phyloP scores from a whole-genome alignment of 768 basidiomycete species.

The Xanthoconium purpureum region DNA sequence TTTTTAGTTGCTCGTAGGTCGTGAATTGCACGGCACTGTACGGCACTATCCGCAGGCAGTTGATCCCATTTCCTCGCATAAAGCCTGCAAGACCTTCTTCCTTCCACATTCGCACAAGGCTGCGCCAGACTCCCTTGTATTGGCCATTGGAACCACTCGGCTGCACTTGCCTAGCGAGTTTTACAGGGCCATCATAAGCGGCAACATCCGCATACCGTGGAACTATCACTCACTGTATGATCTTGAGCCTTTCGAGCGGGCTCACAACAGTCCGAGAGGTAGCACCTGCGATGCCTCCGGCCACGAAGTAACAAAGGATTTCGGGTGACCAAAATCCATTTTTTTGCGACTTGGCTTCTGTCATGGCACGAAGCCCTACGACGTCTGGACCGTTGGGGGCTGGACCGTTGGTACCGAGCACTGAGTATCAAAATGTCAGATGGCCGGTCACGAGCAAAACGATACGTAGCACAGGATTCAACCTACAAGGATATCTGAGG shows the following conservation, averaged over 20 bases:
- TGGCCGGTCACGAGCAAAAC: background rate
- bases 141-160: conserved; percentile 56
- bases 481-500: too few species aligned
- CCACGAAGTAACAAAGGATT: conserved; percentile 48
- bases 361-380: conserved; percentile 19
- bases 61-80: conserved; percentile 93
- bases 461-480: conserved; percentile 17
- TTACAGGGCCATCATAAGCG: conserved; percentile 1
- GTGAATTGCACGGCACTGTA: conserved; percentile 88
- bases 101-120: conserved; percentile 79
- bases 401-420: background rate
- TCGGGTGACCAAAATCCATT: conserved; percentile 32
- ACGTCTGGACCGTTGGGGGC: conserved; percentile 1
- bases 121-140: conserved; percentile 83
- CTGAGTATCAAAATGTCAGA: background rate
- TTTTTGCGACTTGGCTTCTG: conserved; percentile 21
- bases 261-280: conserved; percentile 89
- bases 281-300: conserved; percentile 54
- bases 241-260: conserved; percentile 90
- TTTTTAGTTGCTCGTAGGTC: conserved; percentile 89
- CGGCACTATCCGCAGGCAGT: conserved; percentile 89
- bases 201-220: background rate
- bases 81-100: conserved; percentile 93
- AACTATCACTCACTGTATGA: conserved; percentile 75
- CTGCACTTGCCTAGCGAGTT: conserved; percentile 78